A percentile compares a stretch with the other conserved stretches of the same genome.
These are phyloP conservation scores for Tolypocladium album DNA, from an alignment of 2,329 filamentous ascomycete genomes.

Conservation along the genomic window DNA sequence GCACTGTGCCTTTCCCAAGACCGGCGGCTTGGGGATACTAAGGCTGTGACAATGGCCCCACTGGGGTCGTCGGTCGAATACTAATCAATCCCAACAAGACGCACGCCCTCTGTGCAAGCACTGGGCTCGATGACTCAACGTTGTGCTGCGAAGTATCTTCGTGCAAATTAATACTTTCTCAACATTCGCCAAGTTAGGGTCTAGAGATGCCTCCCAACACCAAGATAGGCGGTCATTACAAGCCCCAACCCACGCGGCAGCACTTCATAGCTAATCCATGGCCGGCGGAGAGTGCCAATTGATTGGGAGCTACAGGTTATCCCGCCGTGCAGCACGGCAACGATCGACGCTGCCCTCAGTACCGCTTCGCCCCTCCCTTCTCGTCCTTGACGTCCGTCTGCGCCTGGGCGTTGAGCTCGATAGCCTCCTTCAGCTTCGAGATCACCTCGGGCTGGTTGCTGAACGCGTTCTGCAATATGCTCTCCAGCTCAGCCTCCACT, in stretches of 20 bases:
- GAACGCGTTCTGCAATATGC: conserved; percentile 46
- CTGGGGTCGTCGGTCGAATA: not conserved
- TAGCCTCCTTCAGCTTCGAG: conserved; percentile 49
- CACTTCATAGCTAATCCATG: not conserved
- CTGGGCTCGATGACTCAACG: not conserved
- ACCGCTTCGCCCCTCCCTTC: conserved; percentile 20
- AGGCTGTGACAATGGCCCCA: not conserved
- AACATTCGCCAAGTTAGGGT: not conserved
- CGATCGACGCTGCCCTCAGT: not conserved
- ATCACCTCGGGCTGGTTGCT: conserved; percentile 48
- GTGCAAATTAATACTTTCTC: not conserved
- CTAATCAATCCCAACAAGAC: not conserved
- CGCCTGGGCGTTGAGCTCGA: conserved; percentile 44
- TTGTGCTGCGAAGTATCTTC: not conserved
- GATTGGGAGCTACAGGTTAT: not conserved
- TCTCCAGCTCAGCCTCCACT: conserved; percentile 45
- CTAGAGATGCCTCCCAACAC: not conserved
- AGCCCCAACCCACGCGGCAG: not conserved
- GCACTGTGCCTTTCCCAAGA: too few species aligned
- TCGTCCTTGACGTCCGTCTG: conserved; percentile 32
- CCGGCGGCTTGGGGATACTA: too few species aligned
- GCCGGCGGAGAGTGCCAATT: too few species aligned
- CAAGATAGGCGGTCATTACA: not conserved
- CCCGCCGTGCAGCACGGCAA: not conserved
- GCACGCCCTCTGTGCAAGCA: not conserved